Base-by-base conservation (phyloP, 345 rosid genomes). In the Eutrema yunnanense region DNA sequence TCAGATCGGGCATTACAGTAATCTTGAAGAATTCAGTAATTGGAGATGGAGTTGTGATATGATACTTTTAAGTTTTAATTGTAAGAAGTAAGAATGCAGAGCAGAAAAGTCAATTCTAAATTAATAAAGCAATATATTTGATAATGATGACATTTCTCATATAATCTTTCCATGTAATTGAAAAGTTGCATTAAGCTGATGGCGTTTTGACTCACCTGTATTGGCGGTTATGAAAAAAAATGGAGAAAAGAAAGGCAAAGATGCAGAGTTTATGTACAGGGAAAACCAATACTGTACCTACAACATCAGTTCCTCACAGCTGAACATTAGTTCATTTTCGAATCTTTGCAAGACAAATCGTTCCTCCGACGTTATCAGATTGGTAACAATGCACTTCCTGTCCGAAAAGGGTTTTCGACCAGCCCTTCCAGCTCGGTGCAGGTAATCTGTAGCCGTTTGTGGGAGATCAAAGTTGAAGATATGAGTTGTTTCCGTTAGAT, bases 321-420 rank as follows among this genome's bases (percentile, higher is more conserved):
- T 73, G 73, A 93, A 93, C 81, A 87, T 83, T 73, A 89, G 81
- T 78, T 94, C 97, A 55, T 94, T 94, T 80, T 91, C 96, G 42
- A 78, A 91, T 82, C 90, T 85, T 83, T 88, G 86, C 83, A 94
- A 73, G 77, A 85, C 97, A 84, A 94, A 94, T 57, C 86, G 79
- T 85, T 94, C 98, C 72, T 89, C 91, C 0, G 87, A 69, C 29
- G 46, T 79, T 56, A 89, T 82, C 61, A 94, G 79, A 79, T 78
- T 94, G 42, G 92, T 87, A 65, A 89, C 97, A 62, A 49, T 54
- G 69, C 97, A 89, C 73, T 82, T 84, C 80, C 82, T 64, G 43
- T 86, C 90, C 4, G 98, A 94, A 84, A 94, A 94, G 9, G 96
- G 97, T 58, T 82, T 91, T 76, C 98, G 88, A 62, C 97, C 92